Conservation (phyloP, 192 early-diverging fungal genomes). For the Umbelopsis vinacea region DNA sequence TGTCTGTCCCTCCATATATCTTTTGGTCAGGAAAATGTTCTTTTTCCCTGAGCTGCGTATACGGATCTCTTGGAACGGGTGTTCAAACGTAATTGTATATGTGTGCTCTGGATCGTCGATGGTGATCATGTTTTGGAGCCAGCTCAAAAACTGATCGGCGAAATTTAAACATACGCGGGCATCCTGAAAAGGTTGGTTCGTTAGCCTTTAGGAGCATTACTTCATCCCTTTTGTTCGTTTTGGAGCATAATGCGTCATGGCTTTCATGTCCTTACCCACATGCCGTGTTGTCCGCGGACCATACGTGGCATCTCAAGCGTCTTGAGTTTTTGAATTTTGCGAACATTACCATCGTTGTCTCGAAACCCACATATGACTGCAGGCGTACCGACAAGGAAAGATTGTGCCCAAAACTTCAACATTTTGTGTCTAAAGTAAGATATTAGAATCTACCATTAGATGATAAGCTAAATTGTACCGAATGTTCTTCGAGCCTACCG, state of each 20-base stretch:
- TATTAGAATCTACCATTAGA: not conserved
- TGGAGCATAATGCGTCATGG: not conserved
- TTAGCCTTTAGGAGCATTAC: not conserved
- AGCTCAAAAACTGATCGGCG: slow-evolving; percentile 66
- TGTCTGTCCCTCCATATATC: slow-evolving; percentile 39
- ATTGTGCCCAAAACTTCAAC: slow-evolving; percentile 92
- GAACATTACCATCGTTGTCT: slow-evolving; percentile 69
- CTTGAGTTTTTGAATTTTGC: slow-evolving; percentile 62
- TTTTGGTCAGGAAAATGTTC: slow-evolving; percentile 48
- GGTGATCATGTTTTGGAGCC: slow-evolving; percentile 41
- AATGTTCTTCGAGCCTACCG: slow-evolving; percentile 38
- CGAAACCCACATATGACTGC: slow-evolving; percentile 85
- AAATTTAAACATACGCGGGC: slow-evolving; percentile 86
- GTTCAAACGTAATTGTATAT: slow-evolving; percentile 47
- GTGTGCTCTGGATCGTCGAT: slow-evolving; percentile 50
- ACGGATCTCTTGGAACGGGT: slow-evolving; percentile 50
- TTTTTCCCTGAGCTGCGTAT: slow-evolving; percentile 30
- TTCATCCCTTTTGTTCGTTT: no score
- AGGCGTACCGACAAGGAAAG: slow-evolving; percentile 87
- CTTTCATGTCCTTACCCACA: slow-evolving; percentile 63
- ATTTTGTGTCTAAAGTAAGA: slow-evolving; percentile 69
- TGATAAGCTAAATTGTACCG: not conserved
- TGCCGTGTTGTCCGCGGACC: slow-evolving; percentile 66
- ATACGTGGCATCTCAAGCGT: slow-evolving; percentile 83
- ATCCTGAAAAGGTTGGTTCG: slow-evolving; percentile 45